Percentiles rank a stretch among this genome's conserved stretches.
phyloP scores from a whole-genome alignment of 2,329 filamentous ascomycete species.

The Bipolaris oryzae region DNA sequence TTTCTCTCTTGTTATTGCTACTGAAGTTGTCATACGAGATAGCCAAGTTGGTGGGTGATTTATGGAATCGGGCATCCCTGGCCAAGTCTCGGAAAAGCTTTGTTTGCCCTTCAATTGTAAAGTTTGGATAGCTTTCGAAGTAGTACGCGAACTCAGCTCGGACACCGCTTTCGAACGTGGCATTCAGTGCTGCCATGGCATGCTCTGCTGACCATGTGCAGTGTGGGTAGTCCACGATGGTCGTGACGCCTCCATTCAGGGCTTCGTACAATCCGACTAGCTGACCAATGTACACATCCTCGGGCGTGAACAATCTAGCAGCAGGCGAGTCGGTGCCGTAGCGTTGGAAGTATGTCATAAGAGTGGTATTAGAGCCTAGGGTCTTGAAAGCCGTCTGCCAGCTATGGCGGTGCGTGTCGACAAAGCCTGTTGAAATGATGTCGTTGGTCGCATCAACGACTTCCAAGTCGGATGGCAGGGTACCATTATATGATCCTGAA shows the following conservation, averaged over 20 bases:
- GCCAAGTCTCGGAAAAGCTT: slow-evolving; percentile 5
- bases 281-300: slow-evolving; percentile 33
- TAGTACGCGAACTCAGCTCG: slow-evolving; percentile 6
- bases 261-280: slow-evolving; percentile 55
- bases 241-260: slow-evolving; percentile 60
- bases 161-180: slow-evolving; percentile 54
- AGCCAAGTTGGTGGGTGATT: slow-evolving; percentile 6
- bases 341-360: slow-evolving; percentile 22
- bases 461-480: slow-evolving; percentile 33
- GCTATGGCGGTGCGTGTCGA: slow-evolving; percentile 59
- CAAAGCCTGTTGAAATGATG: slow-evolving; percentile 62
- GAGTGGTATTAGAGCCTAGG: slow-evolving; percentile 57
- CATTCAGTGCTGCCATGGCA: slow-evolving; percentile 55
- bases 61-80: slow-evolving; percentile 1
- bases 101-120: slow-evolving; percentile 6
- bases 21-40: slow-evolving; percentile 14
- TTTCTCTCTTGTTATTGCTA: slow-evolving; percentile 4
- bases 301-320: slow-evolving; percentile 14
- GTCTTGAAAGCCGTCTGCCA: slow-evolving; percentile 64
- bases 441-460: slow-evolving; percentile 55
- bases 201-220: slow-evolving; percentile 51
- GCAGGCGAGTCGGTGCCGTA: slow-evolving; percentile 17
- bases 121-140: slow-evolving; percentile 10
- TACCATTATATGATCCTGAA: slow-evolving; percentile 22
- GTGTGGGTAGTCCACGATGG: slow-evolving; percentile 49